These are phyloP conservation scores for Hydnum rufescens DNA, from an alignment of 768 basidiomycete species.

Conservation along the genomic window DNA sequence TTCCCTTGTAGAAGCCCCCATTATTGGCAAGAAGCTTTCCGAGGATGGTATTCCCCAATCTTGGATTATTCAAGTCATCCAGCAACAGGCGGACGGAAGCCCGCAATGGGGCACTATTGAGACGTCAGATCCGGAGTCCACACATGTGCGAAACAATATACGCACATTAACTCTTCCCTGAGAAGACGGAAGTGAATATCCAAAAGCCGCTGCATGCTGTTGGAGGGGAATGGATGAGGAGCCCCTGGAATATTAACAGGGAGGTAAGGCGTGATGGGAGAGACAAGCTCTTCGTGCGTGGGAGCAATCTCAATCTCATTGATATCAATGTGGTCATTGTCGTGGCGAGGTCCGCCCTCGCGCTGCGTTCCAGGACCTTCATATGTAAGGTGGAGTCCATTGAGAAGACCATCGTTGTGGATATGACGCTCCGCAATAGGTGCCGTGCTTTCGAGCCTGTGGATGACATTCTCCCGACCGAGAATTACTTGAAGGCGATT, in stretches of 20 bases:
- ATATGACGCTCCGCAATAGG: background rate
- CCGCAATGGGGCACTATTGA: constrained; percentile 31
- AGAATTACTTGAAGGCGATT: background rate
- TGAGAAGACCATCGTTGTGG: background rate
- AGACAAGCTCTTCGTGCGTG: constrained; percentile 44
- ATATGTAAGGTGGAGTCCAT: background rate
- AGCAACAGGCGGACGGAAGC: constrained; percentile 29
- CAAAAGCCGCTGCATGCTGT: constrained; percentile 43
- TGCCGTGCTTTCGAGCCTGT: background rate
- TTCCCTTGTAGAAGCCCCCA: constrained; percentile 14
- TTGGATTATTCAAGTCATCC: constrained; percentile 22
- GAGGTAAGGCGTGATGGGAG: constrained; percentile 30
- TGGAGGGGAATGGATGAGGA: constrained; percentile 37
- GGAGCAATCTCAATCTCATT: constrained; percentile 44
- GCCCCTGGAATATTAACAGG: constrained; percentile 40
- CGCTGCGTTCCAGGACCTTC: background rate
- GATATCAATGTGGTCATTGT: constrained; percentile 44
- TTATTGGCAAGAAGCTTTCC: constrained; percentile 5
- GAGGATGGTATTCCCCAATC: constrained; percentile 5
- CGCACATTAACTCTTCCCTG: constrained; percentile 50
- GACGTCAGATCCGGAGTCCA: background rate
- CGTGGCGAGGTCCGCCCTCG: constrained; percentile 33
- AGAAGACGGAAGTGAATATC: constrained; percentile 61
- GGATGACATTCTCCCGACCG: background rate
- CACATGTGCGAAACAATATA: background rate